A percentile compares a stretch with the other conserved stretches of the same genome.
Conservation (phyloP, 1,284 basidiomycete genomes). For the Puccinia horiana region DNA sequence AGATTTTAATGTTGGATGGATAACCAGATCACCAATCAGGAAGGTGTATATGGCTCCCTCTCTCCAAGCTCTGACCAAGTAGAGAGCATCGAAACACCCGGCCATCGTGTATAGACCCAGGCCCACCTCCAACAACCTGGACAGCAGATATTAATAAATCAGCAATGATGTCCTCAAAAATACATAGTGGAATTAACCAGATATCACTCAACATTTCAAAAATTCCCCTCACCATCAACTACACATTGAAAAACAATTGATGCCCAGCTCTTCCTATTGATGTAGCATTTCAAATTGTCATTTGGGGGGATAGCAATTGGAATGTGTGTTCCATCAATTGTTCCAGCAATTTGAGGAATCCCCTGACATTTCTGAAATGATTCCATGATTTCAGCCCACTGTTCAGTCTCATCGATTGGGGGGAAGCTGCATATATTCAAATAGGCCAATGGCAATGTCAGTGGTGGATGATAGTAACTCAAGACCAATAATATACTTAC, state of each 20-base stretch:
- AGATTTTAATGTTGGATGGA: too few relatives aligned
- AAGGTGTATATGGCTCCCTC: not conserved
- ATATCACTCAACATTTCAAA: not conserved
- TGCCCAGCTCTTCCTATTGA: not conserved
- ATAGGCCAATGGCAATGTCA: not conserved
- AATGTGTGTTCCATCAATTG: not conserved
- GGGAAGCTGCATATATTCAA: not conserved
- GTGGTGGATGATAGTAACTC: too few relatives aligned
- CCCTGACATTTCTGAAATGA: not conserved
- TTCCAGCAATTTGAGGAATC: too few relatives aligned
- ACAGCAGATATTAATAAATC: not conserved
- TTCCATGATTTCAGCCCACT: not conserved
- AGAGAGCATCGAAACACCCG: too few relatives aligned
- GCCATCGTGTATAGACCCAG: too few relatives aligned
- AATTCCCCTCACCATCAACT: not conserved
- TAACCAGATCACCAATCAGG: too few relatives aligned
- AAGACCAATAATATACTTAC: too few relatives aligned
- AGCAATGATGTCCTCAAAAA: too few relatives aligned
- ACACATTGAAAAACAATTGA: not conserved
- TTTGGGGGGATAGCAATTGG: not conserved
- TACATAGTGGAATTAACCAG: too few relatives aligned
- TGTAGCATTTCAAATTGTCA: not conserved
- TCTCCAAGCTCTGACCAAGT: too few relatives aligned
- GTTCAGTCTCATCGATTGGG: not conserved
- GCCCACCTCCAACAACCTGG: too few relatives aligned